These are phyloP conservation scores for Pseudocercospora cruenta DNA, from an alignment of 2,329 filamentous ascomycete genomes.

Conservation along the genomic window DNA sequence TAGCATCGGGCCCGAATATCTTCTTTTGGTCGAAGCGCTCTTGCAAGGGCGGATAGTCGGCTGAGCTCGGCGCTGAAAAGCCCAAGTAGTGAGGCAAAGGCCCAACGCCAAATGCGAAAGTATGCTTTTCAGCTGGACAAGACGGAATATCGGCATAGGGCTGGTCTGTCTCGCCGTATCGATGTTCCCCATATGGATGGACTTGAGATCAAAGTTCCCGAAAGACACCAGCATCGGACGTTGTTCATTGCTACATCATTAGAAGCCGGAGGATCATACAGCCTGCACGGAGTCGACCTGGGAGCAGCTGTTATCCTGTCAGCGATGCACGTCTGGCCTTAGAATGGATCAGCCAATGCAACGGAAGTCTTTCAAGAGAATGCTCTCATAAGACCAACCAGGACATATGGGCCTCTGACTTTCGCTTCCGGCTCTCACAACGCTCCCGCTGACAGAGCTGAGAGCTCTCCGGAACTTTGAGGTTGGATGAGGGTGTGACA, in stretches of 20 bases:
- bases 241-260: not conserved
- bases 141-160: not conserved
- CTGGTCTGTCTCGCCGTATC: not conserved
- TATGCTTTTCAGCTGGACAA: not conserved
- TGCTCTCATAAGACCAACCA: not conserved
- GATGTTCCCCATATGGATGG: not conserved
- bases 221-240: not conserved
- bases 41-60: not conserved
- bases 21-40: not conserved
- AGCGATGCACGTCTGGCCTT: not conserved
- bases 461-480: conserved; percentile 1
- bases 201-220: not conserved
- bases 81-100: not conserved
- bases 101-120: not conserved
- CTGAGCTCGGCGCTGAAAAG: not conserved
- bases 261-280: not conserved
- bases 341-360: not conserved
- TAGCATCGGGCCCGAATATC: not conserved
- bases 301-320: not conserved
- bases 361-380: not conserved
- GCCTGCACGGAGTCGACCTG: not conserved
- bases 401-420: not conserved
- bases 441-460: not conserved
- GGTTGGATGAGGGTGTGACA: not conserved
- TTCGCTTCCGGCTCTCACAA: not conserved